A percentile compares a stretch with the other conserved stretches of the same genome.
Evolutionary conservation across 768 basidiomycete genomes (phyloP).

Genomic region (Collybia nuda): DNA sequence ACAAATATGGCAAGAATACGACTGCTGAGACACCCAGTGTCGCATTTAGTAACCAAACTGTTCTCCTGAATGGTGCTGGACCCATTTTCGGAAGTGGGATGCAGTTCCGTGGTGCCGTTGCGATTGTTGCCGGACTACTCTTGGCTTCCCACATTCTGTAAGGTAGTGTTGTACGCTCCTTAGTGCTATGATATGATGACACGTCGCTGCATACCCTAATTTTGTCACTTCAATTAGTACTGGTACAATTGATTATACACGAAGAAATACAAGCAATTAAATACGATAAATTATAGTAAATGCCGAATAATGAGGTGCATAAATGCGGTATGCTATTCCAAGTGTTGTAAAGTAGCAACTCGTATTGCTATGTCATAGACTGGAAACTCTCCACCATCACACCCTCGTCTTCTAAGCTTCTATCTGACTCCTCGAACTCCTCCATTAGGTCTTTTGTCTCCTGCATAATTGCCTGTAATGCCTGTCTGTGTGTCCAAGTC

Average conservation of each 20-base stretch:
- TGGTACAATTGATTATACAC: background rate
- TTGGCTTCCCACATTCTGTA: conserved; percentile 17
- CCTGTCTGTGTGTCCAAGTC: conserved; percentile 56
- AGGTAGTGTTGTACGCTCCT: background rate
- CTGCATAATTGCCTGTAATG: conserved; percentile 47
- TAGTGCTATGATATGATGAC: background rate
- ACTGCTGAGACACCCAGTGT: conserved; percentile 53
- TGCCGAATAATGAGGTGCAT: no score
- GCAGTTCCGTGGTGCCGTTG: conserved; percentile 17
- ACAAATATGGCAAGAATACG: conserved; percentile 60
- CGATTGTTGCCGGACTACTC: conserved; percentile 22
- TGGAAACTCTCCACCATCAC: conserved; percentile 24
- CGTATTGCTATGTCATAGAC: background rate
- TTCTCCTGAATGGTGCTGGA: conserved; percentile 48
- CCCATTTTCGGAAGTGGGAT: conserved; percentile 4
- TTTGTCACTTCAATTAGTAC: background rate
- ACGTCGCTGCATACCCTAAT: background rate
- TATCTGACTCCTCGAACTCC: conserved; percentile 49
- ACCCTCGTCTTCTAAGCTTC: conserved; percentile 26
- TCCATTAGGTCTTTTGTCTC: conserved; percentile 60
- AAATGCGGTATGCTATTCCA: no score
- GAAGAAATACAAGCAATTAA: background rate
- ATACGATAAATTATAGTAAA: background rate
- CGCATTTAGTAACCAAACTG: conserved; percentile 57
- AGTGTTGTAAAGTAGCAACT: no score